Evolutionary conservation across 2,329 filamentous ascomycete genomes (phyloP).

Genomic region (Penicillium paneum): DNA sequence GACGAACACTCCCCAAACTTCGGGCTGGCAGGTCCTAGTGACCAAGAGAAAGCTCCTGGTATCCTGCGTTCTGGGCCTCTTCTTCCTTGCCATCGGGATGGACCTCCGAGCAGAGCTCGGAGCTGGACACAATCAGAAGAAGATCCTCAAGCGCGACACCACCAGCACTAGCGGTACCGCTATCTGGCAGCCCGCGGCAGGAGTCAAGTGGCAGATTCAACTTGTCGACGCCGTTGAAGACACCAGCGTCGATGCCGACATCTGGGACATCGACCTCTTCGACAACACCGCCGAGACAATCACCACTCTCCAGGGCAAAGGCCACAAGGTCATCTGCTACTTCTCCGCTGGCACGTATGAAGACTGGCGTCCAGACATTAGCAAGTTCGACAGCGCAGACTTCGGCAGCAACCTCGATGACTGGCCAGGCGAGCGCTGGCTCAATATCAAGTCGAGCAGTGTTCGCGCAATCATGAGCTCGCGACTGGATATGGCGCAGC

Average conservation of each 20-base stretch:
- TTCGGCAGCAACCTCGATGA: slow-evolving; percentile 58
- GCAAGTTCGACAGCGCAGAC: slow-evolving; percentile 54
- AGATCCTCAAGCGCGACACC: background rate
- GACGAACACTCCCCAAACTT: background rate
- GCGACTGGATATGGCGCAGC: slow-evolving; percentile 57
- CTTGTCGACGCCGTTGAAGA: slow-evolving; percentile 46
- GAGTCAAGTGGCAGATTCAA: slow-evolving; percentile 61
- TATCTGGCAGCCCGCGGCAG: slow-evolving; percentile 54
- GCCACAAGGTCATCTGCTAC: slow-evolving; percentile 68
- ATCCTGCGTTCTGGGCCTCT: background rate
- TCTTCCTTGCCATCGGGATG: slow-evolving; percentile 4
- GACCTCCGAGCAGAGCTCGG: background rate
- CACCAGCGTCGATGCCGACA: slow-evolving; percentile 49
- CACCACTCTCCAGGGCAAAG: slow-evolving; percentile 47
- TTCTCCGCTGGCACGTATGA: slow-evolving; percentile 71
- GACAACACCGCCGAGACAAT: slow-evolving; percentile 50
- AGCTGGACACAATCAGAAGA: background rate
- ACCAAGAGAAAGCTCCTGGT: background rate
- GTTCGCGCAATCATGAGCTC: slow-evolving; percentile 63
- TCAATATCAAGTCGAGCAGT: slow-evolving; percentile 55
- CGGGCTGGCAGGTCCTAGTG: background rate
- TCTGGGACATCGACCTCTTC: slow-evolving; percentile 64
- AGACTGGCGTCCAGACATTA: slow-evolving; percentile 57
- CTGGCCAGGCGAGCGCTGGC: slow-evolving; percentile 67
- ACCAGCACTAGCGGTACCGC: background rate